Percentiles rank a stretch among this genome's conserved stretches.
phyloP scores from a whole-genome alignment of 2,329 filamentous ascomycete species.

The Exophiala sideris region DNA sequence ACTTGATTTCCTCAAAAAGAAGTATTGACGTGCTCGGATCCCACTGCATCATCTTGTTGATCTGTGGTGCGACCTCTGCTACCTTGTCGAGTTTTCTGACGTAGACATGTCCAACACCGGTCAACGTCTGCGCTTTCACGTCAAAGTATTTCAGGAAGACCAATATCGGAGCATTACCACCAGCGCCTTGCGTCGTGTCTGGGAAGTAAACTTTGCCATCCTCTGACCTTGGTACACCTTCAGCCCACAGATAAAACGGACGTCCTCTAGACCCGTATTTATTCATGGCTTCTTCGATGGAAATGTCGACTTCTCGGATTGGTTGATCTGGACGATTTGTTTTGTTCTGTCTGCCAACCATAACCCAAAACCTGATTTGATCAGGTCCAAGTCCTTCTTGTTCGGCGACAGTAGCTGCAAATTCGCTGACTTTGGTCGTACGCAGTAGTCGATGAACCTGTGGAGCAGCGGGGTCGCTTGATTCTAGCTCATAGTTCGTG shows the following conservation, averaged over 20 bases:
- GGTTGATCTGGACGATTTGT: slow-evolving; percentile 88
- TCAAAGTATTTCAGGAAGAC: slow-evolving; percentile 94
- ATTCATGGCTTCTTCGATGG: slow-evolving; percentile 68
- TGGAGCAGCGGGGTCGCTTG: slow-evolving; percentile 66
- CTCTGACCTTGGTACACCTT: slow-evolving; percentile 64
- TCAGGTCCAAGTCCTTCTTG: slow-evolving; percentile 67
- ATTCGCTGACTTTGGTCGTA: slow-evolving; percentile 71
- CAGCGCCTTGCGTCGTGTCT: slow-evolving; percentile 34
- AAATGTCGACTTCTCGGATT: slow-evolving; percentile 72
- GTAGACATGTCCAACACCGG: slow-evolving; percentile 78
- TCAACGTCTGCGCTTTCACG: slow-evolving; percentile 67
- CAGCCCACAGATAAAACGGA: slow-evolving; percentile 79
- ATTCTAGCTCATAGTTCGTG: slow-evolving; percentile 61
- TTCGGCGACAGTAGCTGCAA: slow-evolving; percentile 66
- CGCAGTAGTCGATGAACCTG: slow-evolving; percentile 70
- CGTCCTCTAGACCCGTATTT: slow-evolving; percentile 67
- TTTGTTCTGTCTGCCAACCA: slow-evolving; percentile 98
- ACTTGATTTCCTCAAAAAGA: slow-evolving; percentile 97
- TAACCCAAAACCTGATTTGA: slow-evolving; percentile 81
- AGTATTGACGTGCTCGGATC: slow-evolving; percentile 66
- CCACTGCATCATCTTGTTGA: slow-evolving; percentile 83
- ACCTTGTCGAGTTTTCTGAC: slow-evolving; percentile 85
- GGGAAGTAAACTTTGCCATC: slow-evolving; percentile 69
- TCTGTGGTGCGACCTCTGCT: slow-evolving; percentile 73
- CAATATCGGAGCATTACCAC: slow-evolving; percentile 60